Evolutionary conservation across 768 basidiomycete genomes (phyloP).

Genomic region (Amanita inopinata): DNA sequence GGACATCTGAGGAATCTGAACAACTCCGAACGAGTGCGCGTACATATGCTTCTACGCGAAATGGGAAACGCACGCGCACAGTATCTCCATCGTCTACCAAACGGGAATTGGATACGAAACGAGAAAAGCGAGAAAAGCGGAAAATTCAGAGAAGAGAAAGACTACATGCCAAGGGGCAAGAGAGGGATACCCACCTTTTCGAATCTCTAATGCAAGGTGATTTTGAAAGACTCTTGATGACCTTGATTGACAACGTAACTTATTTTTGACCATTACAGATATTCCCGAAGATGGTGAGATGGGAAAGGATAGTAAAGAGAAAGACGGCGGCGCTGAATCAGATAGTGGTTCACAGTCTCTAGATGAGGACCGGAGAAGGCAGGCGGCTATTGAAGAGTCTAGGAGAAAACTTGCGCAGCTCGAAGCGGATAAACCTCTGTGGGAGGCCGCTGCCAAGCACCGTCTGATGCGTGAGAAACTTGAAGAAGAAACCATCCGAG

Average conservation of each 20-base stretch:
- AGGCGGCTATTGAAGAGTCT: constrained; percentile 48
- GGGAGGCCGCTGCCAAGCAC: constrained; percentile 44
- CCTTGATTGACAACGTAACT: neutral
- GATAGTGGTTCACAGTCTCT: neutral
- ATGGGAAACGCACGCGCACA: constrained; percentile 42
- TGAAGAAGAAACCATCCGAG: constrained; percentile 12
- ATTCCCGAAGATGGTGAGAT: neutral
- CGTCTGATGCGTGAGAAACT: constrained; percentile 24
- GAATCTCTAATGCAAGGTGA: neutral
- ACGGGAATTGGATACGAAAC: constrained; percentile 28
- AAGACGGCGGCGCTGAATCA: neutral
- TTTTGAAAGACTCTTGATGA: too few species aligned
- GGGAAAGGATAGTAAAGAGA: neutral
- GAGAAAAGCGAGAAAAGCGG: constrained; percentile 29
- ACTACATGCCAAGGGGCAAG: constrained; percentile 26
- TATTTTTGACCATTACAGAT: neutral
- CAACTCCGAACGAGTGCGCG: neutral
- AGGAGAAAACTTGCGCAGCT: constrained; percentile 60
- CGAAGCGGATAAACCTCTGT: constrained; percentile 51
- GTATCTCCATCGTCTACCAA: constrained; percentile 31
- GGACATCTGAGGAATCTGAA: neutral
- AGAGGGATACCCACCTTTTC: constrained; percentile 25
- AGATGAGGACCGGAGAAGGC: constrained; percentile 23
- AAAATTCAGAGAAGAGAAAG: constrained; percentile 32
- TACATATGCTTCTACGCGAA: constrained; percentile 22